These are phyloP conservation scores for Ambrosia trifida DNA, from an alignment of 129 eudicot species.

Conservation along the genomic window DNA sequence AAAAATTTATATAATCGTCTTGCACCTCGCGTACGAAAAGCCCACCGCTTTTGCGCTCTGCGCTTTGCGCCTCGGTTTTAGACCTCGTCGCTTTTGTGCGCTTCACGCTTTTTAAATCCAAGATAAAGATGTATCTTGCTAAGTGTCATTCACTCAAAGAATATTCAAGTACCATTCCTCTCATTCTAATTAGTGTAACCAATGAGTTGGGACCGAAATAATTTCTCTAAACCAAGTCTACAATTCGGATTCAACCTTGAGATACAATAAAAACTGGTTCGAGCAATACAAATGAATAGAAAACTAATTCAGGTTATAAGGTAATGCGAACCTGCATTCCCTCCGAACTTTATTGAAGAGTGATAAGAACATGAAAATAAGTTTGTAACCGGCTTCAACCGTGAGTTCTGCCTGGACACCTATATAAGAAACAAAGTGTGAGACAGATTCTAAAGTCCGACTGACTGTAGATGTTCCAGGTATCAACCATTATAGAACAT, in stretches of 20 bases:
- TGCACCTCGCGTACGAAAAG: too few relatives aligned
- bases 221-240: too few relatives aligned
- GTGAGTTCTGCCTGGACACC: slow-evolving; percentile 28
- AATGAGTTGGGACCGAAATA: too few relatives aligned
- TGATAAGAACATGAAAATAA: slow-evolving; percentile 28
- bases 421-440: not conserved
- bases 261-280: not conserved
- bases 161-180: not conserved
- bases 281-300: not conserved
- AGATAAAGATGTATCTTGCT: not conserved
- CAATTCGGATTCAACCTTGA: not conserved
- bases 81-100: too few relatives aligned
- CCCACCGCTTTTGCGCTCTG: too few relatives aligned
- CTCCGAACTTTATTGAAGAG: slow-evolving; percentile 16
- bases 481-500: not conserved
- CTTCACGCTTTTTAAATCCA: too few relatives aligned
- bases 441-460: not conserved
- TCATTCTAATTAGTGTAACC: not conserved
- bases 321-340: slow-evolving; percentile 23
- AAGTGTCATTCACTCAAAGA: not conserved
- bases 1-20: too few relatives aligned
- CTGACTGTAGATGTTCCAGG: not conserved
- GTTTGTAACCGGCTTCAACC: slow-evolving; percentile 14
- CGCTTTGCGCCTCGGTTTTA: too few relatives aligned
- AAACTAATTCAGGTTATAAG: not conserved